phyloP scores from a whole-genome alignment of 2,329 filamentous ascomycete genomes.

The Fusarium agapanthi region DNA sequence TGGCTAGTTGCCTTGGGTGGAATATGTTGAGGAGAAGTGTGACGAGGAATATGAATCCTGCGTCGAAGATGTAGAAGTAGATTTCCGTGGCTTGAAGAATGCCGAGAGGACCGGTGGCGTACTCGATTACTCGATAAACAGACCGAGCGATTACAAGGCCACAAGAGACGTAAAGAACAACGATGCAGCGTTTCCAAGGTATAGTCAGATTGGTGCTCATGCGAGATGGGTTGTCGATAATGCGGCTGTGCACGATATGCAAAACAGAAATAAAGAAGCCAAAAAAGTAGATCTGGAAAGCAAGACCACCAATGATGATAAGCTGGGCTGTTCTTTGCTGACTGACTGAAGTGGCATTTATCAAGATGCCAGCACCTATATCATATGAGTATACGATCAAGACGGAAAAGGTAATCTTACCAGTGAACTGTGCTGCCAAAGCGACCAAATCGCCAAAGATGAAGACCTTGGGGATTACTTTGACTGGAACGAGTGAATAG shows the following conservation, averaged over 20 bases:
- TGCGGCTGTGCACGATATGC: conserved; percentile 51
- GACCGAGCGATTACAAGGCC: conserved; percentile 50
- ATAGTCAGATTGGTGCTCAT: background rate
- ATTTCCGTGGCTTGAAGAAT: conserved; percentile 45
- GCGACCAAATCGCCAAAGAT: conserved; percentile 57
- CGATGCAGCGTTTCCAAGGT: conserved; percentile 43
- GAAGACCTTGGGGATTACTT: conserved; percentile 58
- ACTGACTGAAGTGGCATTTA: conserved; percentile 29
- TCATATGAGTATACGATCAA: background rate
- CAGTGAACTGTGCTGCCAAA: conserved; percentile 43
- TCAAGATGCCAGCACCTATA: conserved; percentile 32
- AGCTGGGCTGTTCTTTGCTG: conserved; percentile 48
- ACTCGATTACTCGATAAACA: conserved; percentile 53
- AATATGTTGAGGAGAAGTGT: conserved; percentile 26
- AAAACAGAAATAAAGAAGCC: conserved; percentile 59
- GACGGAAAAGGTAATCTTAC: background rate
- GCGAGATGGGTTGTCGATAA: conserved; percentile 6
- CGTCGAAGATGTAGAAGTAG: conserved; percentile 49
- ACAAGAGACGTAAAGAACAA: conserved; percentile 32
- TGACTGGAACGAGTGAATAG: conserved; percentile 52
- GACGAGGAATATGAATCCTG: conserved; percentile 42
- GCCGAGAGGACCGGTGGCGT: conserved; percentile 45
- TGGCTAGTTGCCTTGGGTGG: conserved; percentile 13
- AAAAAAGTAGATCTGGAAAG: conserved; percentile 63
- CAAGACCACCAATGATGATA: conserved; percentile 60